Base-by-base conservation (phyloP, 2,329 filamentous ascomycete genomes). In the Botryosphaeria dothidea region DNA sequence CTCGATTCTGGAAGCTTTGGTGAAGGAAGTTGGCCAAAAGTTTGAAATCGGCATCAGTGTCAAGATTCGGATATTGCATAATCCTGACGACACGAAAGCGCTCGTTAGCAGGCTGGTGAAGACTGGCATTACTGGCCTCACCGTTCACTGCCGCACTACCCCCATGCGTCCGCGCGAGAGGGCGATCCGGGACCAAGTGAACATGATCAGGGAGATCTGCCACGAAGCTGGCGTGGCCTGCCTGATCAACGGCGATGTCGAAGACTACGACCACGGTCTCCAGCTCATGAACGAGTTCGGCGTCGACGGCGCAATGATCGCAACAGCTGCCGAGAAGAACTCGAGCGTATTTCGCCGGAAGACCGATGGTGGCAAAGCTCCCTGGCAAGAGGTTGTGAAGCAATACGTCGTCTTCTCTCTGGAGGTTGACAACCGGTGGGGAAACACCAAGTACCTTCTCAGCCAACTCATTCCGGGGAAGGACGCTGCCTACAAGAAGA, bases 271-370 rank as follows among this genome's bases (percentile, higher is more conserved):
- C 58, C 83, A 96, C 66, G 94, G 89, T 0, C 73, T 91, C 7
- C 75, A 82, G 66, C 83, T 99, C 6, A 89, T 93, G 67, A 72
- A 85, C 27, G 90, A 97, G 75, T 97, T 86, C 73, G 90, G 89
- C n/a, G 91, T 91, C 5, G 93, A 98, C 73, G 94, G 93, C 5
- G 95, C 92, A 67, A 99, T 99, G 95, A 98, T 99, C 72, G 95
- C 95, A 9, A 95, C 92, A 3, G 86, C 92, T 3, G 95, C 95
- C 1, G 95, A 99, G 81, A 87, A 89, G 68, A 99, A 99, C 74
- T 87, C 93, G 3, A 96, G 92, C 69, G 93, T 91, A 72, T 99
- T 99, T 82, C 86, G 91, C 43, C 76, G 84, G 1, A 79, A 85
- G 41, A 85, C 83, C 0, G 86, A 92, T 45, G 93, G 92, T 11